phyloP scores from a whole-genome alignment of 352 stramenopile species.

The Pythium apleroticum region DNA sequence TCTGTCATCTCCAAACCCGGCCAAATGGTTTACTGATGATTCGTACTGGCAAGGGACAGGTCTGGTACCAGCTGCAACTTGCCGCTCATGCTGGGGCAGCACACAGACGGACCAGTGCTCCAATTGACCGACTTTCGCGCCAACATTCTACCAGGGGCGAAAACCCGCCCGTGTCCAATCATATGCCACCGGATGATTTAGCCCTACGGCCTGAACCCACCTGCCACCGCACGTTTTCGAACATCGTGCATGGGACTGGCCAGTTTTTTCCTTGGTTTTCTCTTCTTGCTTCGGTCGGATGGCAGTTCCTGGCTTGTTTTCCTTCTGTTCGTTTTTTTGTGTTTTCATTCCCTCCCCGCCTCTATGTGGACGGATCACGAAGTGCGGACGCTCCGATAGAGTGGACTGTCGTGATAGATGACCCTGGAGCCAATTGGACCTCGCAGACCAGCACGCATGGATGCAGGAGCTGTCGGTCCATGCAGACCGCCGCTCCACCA shows the following conservation, averaged over 20 bases:
- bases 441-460: not conserved
- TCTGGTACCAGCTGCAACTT: not conserved
- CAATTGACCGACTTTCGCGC: not conserved
- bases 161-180: conserved; percentile 2
- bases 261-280: conserved; percentile 13
- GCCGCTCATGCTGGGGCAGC: not conserved
- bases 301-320: not conserved
- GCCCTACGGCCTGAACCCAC: not conserved
- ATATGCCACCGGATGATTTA: not conserved
- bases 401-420: not conserved
- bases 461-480: not conserved
- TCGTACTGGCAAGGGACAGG: not conserved
- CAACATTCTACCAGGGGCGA: not conserved
- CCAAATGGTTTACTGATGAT: not conserved
- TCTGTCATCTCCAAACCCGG: not conserved
- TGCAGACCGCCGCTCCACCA: not conserved
- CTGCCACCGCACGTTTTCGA: conserved; percentile 10
- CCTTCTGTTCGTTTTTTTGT: conserved; percentile 1
- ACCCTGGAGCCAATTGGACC: not conserved
- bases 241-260: conserved; percentile 15
- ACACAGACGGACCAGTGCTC: not conserved
- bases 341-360: not conserved
- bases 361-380: not conserved
- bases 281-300: not conserved
- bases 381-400: not conserved